phyloP scores from a whole-genome alignment of 192 early-diverging fungal species.

The Glomus cerebriforme region DNA sequence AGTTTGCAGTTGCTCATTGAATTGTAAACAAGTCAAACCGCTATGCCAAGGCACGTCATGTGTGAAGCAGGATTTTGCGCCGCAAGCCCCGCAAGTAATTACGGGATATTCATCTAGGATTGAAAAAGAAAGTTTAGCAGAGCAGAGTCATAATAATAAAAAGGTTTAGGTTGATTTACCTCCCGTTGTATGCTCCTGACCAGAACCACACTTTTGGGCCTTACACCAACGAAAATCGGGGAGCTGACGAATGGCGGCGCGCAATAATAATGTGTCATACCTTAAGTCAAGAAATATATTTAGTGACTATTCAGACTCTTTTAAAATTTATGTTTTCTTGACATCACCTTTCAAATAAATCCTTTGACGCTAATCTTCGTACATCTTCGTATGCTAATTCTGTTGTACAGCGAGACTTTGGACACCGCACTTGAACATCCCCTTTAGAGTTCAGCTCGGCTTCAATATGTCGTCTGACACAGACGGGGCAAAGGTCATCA shows the following conservation, averaged over 20 bases:
- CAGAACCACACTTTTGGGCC: slow-evolving; percentile 20
- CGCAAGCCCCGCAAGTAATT: slow-evolving; percentile 22
- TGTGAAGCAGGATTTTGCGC: slow-evolving; percentile 23
- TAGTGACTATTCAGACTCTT: too few species aligned
- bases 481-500: not conserved
- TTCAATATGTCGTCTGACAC: slow-evolving; percentile 13
- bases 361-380: not conserved
- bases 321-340: too few species aligned
- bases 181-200: slow-evolving; percentile 24
- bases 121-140: not conserved
- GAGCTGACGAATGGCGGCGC: slow-evolving; percentile 10
- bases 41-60: slow-evolving; percentile 28
- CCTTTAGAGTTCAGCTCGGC: slow-evolving; percentile 11
- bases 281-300: not conserved
- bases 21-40: slow-evolving; percentile 5
- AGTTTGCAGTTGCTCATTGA: not conserved
- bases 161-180: not conserved
- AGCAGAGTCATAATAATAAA: not conserved
- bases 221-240: slow-evolving; percentile 30
- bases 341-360: slow-evolving; percentile 18
- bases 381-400: slow-evolving; percentile 14
- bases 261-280: slow-evolving; percentile 4
- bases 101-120: not conserved
- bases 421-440: slow-evolving; percentile 11
- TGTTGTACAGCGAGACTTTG: not conserved